Base-by-base conservation (phyloP, 75 land plant genomes). In the Chamaecyparis obtusa region DNA sequence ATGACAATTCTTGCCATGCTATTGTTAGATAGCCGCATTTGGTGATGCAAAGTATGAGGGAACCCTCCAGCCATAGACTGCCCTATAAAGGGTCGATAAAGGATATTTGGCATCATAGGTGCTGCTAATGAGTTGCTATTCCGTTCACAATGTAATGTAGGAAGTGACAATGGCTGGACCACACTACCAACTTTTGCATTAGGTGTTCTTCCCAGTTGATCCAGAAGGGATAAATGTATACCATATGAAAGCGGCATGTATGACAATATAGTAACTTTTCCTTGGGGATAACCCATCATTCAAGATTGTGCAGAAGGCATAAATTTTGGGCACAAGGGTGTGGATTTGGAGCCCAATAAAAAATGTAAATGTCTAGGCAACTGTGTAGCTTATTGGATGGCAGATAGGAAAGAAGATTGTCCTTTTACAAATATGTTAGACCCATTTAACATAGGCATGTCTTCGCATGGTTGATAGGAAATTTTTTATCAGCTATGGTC, bases 181-280 rank as follows among this genome's bases (percentile, higher is more conserved):
- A 80, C 46, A 57, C 33, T 15, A 6, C 84, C 90, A 8, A 13
- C 27, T 44, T 46, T 67, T 60, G 49, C 82, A 37, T 46, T 54
- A 14, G 86, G 84, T n/a, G 87, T 86, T 24, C 87, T 89, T 9
- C 90, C 92, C 86, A 72, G 81, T 48, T 91, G 90, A 75, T 90
- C 74, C 76, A 91, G 36, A 9, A 88, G 56, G 37, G 81, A 27
- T 14, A 90, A 36, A 78, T 94, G 94, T 55, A 94, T 89, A 84
- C 85, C 85, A 92, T 91, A 93, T 24, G 93, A 91, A 24, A 93
- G 89, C 32, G 90, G 84, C 56, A 89, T 85, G 49, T 90, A 77
- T 15, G 92, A 83, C 9, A 36, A 82, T 57, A 90, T 90, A 79
- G 7, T 74, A 33, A 74, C 48, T 21, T 56, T 19, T 33, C 60